Evolutionary conservation across 192 early-diverging fungal genomes (phyloP), one percentile per base, ranked within the genome.

Genomic region (Coemansia sp.): DNA sequence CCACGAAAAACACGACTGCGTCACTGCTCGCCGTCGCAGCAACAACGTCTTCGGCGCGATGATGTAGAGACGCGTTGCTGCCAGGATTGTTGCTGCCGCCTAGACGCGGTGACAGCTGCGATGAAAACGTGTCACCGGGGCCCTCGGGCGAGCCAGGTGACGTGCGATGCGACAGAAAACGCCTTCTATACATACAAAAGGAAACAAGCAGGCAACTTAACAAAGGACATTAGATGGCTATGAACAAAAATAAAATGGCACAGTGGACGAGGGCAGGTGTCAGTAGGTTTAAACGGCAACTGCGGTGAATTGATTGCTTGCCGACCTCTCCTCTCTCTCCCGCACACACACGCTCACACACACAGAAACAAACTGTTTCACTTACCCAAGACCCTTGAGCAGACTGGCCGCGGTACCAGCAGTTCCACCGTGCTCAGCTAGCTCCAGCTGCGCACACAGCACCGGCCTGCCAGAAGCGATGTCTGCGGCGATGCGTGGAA

Each of bases 301-400:
- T 28, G 22, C 22, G 22, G 22, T 28, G 22, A 28, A 28, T 28
- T 28, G 22, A 28, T 28, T 28, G 22, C 22, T 28, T 28, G 22
- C 22, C 22, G 22, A 28, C 22, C 22, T 28, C 22, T 28, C 22
- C 22, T 28, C 22, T 28, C 22, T 28, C 22, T 28, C 22, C 22
- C 22, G 22, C 22, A 28, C 22, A 12, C 45, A 48, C 17, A 12
- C 35, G 33, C 59, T 37, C 6, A 36, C 52, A 43, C 28, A n/a
- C 5, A 12, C 11, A 35, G 41, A 74, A 66, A 35, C 11, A 43
- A 11, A 14, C 45, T n/a, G 38, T 15, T 37, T 56, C 35, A 56
- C 74, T 76, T 76, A 81, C 74, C 79, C 81, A 22, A 83, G 57
- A 39, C 81, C 81, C 76, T 78, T 78, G 61, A 83, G 72, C 61